Base-by-base conservation (phyloP, 73 alveolate species). In the Symbiodinium pilosum region DNA sequence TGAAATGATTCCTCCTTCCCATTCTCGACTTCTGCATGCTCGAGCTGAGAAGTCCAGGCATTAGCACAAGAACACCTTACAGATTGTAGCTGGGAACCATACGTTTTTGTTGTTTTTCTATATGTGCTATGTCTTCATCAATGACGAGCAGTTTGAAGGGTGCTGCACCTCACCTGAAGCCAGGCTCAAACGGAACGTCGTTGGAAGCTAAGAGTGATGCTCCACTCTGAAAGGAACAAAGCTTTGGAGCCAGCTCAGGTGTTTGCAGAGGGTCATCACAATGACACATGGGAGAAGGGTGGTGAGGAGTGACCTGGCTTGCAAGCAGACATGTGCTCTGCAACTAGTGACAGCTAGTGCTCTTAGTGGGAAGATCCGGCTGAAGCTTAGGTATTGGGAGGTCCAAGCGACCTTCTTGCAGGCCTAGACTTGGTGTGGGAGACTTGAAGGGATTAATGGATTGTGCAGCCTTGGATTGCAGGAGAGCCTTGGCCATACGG, bases 271-370 rank as follows among this genome's bases (percentile, higher is more conserved):
- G 96, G 96, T 26, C 96, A 91, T n/a, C 96, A 91, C 88, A 91
- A 91, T 52, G 96, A 91, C 52, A 91, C 96, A 73, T 91, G 96
- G 96, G 96, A 91, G 88, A 91, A 91, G 77, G 96, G 96, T 16
- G 96, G 96, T 38, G 96, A 91, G 36, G 96, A 91, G 96, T 40
- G 38, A 38, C 95, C 47, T 64, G 20, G 81, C 38, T 38, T 64
- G 81, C 81, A 20, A 28, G 12, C 38, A 7, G 12, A 7, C 83
- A 68, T 7, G 21, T 32, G 32, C 38, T 12, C 4, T 30, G 44
- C 21, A n/a, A 40, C 28, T n/a, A 5, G 40, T 14, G 43, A 32
- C 28, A 20, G 44, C 84, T 12, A 39, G 4, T 16, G 28, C 21
- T 0, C 40, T 38, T 30, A 43, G 42, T 6, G 6, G 16, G 73